Evolutionary conservation across 495 filamentous ascomycete genomes (phyloP), one percentile per base, ranked within the genome.

Genomic region (Aspergillus sparsus): DNA sequence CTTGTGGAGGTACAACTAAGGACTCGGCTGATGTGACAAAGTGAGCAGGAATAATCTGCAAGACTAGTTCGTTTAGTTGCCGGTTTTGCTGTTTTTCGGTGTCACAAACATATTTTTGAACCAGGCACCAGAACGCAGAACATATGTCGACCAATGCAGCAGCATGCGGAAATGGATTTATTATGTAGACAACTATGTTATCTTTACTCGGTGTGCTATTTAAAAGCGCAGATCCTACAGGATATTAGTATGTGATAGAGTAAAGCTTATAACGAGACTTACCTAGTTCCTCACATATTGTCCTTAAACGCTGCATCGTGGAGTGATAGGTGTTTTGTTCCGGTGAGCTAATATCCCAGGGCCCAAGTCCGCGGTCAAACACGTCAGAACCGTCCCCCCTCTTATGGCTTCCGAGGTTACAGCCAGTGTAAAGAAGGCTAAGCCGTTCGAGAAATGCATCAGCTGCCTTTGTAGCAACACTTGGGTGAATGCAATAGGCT

Each of bases 121-220:
- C 88, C 11, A 98, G 82, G 36, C 83, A 77, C 69, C 87, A 86
- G 68, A 95, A 96, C 15, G 87, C 89, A 10, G 85, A 80, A 65
- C 91, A 96, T 8, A 93, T 84, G 62, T 92, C 84, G 21, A 90
- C 85, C 11, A 92, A 77, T 11, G 87, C 82, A 32, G 80, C 77
- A 13, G 86, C 76, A 53, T 83, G 76, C 6, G 83, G 76, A 41
- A 91, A 89, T 0, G 87, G 85, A 66, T 97, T 92, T 47, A 96
- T 75, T 42, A 96, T 87, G 67, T 92, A 96, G n/a, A 97, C 77
- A 15, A 97, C 90, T 49, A 89, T 84, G 56, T 90, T 93, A 45
- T 80, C 76, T n/a, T 78, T 72, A 44, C 71, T 77, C 6, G 78
- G 68, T 5, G 76, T 57, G 8, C 75, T 69, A 57, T 78, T 75